Conservation (phyloP, 257 asterid species). For the Lantana camara region DNA sequence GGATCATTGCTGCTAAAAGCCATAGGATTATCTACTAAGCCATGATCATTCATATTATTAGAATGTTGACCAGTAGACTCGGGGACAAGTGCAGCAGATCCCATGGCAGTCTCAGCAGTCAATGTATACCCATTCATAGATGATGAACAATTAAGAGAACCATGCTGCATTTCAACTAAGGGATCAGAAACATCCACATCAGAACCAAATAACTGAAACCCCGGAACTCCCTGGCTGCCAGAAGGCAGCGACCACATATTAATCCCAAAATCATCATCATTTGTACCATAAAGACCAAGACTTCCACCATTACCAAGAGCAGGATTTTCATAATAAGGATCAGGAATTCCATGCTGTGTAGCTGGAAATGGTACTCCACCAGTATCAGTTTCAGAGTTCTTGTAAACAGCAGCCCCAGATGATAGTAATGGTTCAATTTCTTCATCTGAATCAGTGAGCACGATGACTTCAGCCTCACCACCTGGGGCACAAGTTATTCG, state of each 20-base stretch:
- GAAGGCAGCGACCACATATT: conserved; percentile 80
- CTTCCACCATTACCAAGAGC: conserved; percentile 47
- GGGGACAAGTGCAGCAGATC: conserved; percentile 55
- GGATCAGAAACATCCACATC: conserved; percentile 69
- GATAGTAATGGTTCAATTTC: conserved; percentile 53
- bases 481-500: conserved; percentile 45
- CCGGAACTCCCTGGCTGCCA: conserved; percentile 71
- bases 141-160: conserved; percentile 55
- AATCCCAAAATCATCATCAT: conserved; percentile 71
- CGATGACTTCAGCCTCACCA: conserved; percentile 68
- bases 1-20: conserved; percentile 75
- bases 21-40: conserved; percentile 74
- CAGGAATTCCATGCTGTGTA: conserved; percentile 52
- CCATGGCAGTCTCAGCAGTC: conserved; percentile 54
- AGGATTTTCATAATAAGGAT: conserved; percentile 63
- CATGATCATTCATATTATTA: conserved; percentile 40
- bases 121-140: conserved; percentile 54
- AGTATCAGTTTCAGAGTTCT: conserved; percentile 39
- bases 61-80: conserved; percentile 46
- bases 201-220: conserved; percentile 84
- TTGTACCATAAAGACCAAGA: conserved; percentile 52
- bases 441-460: conserved; percentile 91
- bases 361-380: conserved; percentile 49
- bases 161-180: conserved; percentile 62
- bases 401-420: conserved; percentile 42